Evolutionary conservation across 2,329 filamentous ascomycete species (phyloP).

Genomic region (Neonectria faginata): DNA sequence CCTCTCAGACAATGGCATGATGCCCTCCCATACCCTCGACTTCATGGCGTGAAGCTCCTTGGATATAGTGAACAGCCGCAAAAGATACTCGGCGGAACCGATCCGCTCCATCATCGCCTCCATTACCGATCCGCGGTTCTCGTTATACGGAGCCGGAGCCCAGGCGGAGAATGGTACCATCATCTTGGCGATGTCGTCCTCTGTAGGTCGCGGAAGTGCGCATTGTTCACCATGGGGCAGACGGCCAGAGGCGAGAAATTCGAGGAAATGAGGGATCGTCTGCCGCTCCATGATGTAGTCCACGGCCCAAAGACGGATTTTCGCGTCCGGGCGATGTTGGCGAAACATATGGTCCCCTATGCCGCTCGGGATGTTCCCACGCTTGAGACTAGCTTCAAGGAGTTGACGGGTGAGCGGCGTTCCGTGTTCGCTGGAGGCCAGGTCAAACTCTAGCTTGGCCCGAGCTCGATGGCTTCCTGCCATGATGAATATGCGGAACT

Average conservation of each 20-base stretch:
- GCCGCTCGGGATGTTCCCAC: not conserved
- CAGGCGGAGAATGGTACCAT: not conserved
- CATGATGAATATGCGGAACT: not conserved
- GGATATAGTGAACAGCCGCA: not conserved
- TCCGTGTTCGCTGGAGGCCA: not conserved
- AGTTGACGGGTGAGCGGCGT: not conserved
- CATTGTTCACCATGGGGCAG: not conserved
- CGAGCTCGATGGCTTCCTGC: not conserved
- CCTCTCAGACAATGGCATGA: not conserved
- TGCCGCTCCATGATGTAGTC: constrained; percentile 6
- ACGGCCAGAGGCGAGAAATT: not conserved
- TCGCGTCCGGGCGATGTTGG: not conserved
- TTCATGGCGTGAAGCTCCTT: constrained; percentile 6
- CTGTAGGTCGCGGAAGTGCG: not conserved
- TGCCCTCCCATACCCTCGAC: not conserved
- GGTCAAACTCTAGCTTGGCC: not conserved
- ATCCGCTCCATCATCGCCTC: not conserved
- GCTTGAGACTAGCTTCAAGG: not conserved
- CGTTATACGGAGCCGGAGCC: not conserved
- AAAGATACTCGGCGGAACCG: not conserved
- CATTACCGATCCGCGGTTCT: not conserved
- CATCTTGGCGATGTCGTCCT: not conserved
- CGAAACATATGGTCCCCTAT: not conserved
- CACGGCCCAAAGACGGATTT: not conserved
- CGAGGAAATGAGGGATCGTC: not conserved